Evolutionary conservation across 495 filamentous ascomycete genomes (phyloP), one percentile per base, ranked within the genome.

Genomic region (Tuber microsphaerosporum): DNA sequence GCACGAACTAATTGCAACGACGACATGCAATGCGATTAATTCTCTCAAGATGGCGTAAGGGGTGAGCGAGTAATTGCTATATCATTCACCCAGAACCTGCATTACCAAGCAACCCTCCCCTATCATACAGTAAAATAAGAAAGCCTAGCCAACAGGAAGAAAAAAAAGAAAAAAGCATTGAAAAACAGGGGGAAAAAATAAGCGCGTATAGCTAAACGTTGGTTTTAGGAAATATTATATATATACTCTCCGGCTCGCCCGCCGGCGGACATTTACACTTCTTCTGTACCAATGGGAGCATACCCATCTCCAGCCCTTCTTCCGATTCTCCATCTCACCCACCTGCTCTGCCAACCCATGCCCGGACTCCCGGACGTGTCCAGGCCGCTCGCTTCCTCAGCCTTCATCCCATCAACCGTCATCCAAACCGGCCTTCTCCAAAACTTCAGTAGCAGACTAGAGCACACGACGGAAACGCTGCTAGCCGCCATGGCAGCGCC

Each of bases 401-500:
- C 88, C 73, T 90, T 89, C 37, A 91, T 83, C 48, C 88, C 85
- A 20, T 89, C 89, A 71, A 91, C 89, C 26, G 91, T 88, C 95
- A 98, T 97, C 94, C 94, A 99, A 17, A 84, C 81, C 3, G 95
- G 95, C 22, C 95, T 87, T 73, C 85, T 89, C 95, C 95, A 99
- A 78, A 91, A 91, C 81, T 92, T 97, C 71, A 99, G 85, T 46
- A 94, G 86, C 70, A 98, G 84, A 81, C 90, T 92, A 81, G 92
- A 94, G 12, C 89, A 87, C 0, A 98, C 94, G 12, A 99, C 95
- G 72, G 91, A 94, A 44, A 98, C 92, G 76, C 92, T 94, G 56
- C 91, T 94, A 61, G 87, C 88, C 8, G 94, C 96, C 95, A 99
- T 99, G 31, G 96, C 96, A 4, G 90, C 92, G 22, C 94, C 94